Evolutionary conservation across 371 early-diverging fungal species (phyloP).

Genomic region (Syncephalastrum racemosum): DNA sequence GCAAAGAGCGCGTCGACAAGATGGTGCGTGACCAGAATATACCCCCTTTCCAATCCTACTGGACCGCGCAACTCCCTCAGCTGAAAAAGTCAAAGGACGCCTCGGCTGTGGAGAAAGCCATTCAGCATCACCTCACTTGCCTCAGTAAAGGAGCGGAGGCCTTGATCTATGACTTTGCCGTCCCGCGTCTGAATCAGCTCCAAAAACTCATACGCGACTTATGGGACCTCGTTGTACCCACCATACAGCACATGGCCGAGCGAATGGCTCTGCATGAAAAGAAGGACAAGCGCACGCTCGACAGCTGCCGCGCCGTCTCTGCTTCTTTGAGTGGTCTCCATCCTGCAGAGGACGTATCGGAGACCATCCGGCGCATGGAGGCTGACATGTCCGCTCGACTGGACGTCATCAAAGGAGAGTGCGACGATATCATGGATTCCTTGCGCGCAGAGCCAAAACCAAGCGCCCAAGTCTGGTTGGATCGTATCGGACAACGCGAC

Average conservation of each 20-base stretch:
- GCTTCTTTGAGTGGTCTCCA: slow-evolving; percentile 21
- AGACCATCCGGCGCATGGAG: slow-evolving; percentile 17
- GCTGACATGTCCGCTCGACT: slow-evolving; percentile 14
- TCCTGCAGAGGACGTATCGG: slow-evolving; percentile 24
- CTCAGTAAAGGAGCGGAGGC: slow-evolving; percentile 14
- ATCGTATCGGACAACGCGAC: slow-evolving; percentile 64
- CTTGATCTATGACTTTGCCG: slow-evolving; percentile 31
- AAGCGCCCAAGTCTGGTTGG: slow-evolving; percentile 56
- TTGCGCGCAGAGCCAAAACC: slow-evolving; percentile 32
- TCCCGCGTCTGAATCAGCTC: slow-evolving; percentile 25
- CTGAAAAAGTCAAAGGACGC: slow-evolving; percentile 22
- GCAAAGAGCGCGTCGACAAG: slow-evolving; percentile 31
- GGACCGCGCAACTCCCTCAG: slow-evolving; percentile 14
- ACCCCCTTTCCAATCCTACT: slow-evolving; percentile 32
- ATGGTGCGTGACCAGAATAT: slow-evolving; percentile 28
- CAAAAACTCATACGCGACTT: slow-evolving; percentile 28
- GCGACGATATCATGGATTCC: slow-evolving; percentile 32
- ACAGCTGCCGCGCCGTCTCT: slow-evolving; percentile 26
- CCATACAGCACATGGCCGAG: slow-evolving; percentile 41
- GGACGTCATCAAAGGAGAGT: slow-evolving; percentile 44
- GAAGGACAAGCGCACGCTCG: slow-evolving; percentile 16
- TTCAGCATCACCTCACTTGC: slow-evolving; percentile 49
- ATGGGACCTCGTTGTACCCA: slow-evolving; percentile 40
- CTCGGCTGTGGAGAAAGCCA: slow-evolving; percentile 53
- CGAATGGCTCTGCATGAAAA: slow-evolving; percentile 30